Percentiles rank a stretch among this genome's conserved stretches.
Conservation (phyloP, 2,329 filamentous ascomycete species). For the Sporothrix pallida region DNA sequence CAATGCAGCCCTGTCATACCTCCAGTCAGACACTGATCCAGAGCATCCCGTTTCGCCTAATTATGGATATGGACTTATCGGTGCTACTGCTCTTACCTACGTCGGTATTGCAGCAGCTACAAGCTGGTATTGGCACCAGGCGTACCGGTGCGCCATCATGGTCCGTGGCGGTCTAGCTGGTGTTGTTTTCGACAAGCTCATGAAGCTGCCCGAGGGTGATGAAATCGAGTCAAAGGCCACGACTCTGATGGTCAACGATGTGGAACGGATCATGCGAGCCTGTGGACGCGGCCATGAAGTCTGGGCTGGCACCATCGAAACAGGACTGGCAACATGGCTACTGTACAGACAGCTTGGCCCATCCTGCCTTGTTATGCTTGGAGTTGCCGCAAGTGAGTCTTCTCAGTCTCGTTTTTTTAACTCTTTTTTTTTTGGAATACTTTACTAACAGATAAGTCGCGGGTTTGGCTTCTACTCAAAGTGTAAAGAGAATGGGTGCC, state of each 20-base stretch:
- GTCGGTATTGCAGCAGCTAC: slow-evolving; percentile 31
- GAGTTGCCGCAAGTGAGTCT: slow-evolving; percentile 6
- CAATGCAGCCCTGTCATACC: not conserved
- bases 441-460: not conserved
- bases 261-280: slow-evolving; percentile 19
- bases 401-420: too few species aligned
- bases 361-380: slow-evolving; percentile 11
- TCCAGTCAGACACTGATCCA: not conserved
- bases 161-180: slow-evolving; percentile 27
- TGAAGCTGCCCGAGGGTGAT: slow-evolving; percentile 1
- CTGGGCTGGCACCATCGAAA: slow-evolving; percentile 17
- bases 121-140: slow-evolving; percentile 32
- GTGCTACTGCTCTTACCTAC: slow-evolving; percentile 23
- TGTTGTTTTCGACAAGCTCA: slow-evolving; percentile 30
- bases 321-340: slow-evolving; percentile 12
- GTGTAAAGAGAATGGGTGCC: slow-evolving; percentile 16
- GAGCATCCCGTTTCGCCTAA: slow-evolving; percentile 17
- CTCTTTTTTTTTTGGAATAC: not conserved
- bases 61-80: slow-evolving; percentile 34
- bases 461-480: slow-evolving; percentile 8
- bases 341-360: slow-evolving; percentile 11
- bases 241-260: slow-evolving; percentile 22
- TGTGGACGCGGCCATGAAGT: slow-evolving; percentile 15
- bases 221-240: slow-evolving; percentile 23
- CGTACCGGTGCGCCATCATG: slow-evolving; percentile 27